Percentiles rank a stretch among this genome's conserved stretches.
Conservation (phyloP, 768 basidiomycete genomes). For the Candolleomyces eurysporus region DNA sequence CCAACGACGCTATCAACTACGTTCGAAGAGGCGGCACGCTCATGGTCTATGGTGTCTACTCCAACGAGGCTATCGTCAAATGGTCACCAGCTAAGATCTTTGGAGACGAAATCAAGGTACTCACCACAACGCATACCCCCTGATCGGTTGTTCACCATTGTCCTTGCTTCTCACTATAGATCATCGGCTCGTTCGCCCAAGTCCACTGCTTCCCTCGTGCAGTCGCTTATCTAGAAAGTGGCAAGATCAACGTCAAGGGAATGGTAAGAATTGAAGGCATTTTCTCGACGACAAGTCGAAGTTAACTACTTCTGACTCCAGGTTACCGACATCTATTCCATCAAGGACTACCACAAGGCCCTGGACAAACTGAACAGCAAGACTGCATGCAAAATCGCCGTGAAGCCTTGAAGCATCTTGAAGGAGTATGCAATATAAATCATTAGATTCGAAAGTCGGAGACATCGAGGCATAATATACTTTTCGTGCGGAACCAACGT, state of each 20-base stretch:
- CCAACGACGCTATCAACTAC: constrained; percentile 87
- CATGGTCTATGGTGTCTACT: constrained; percentile 91
- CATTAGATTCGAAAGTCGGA: background rate
- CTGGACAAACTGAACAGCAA: constrained; percentile 72
- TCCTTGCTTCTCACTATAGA: constrained; percentile 39
- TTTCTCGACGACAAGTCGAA: constrained; percentile 33
- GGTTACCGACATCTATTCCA: constrained; percentile 55
- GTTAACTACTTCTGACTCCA: constrained; percentile 60
- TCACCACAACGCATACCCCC: background rate
- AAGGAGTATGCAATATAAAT: background rate
- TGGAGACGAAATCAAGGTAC: constrained; percentile 52
- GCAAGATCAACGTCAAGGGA: constrained; percentile 65
- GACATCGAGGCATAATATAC: background rate
- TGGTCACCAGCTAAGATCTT: constrained; percentile 91
- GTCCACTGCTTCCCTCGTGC: constrained; percentile 89
- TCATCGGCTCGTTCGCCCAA: constrained; percentile 90
- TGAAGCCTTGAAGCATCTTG: constrained; percentile 43
- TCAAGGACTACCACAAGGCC: constrained; percentile 62
- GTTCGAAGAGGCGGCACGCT: constrained; percentile 82
- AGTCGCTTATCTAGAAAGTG: constrained; percentile 83
- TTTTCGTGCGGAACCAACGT: background rate
- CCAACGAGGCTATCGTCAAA: constrained; percentile 77
- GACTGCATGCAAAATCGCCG: constrained; percentile 59
- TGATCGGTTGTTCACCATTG: background rate
- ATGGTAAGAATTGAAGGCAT: background rate